These are phyloP conservation scores for Globisporangium mamillatum DNA, from an alignment of 352 stramenopile genomes.

Conservation along the genomic window DNA sequence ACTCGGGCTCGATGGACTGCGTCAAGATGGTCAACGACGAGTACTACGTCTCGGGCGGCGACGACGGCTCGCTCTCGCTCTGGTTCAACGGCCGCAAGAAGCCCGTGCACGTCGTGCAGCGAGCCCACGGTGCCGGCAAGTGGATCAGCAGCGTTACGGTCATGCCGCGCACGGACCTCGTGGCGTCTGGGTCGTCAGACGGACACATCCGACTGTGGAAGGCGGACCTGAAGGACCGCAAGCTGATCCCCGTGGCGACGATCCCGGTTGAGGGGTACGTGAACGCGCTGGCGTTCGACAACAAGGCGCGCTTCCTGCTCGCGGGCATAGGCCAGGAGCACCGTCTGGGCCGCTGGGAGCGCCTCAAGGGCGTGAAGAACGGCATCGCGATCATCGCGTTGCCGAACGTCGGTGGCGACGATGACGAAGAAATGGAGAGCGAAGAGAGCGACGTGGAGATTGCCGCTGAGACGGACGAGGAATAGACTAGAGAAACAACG, in stretches of 20 bases:
- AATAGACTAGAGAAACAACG: slow-evolving; percentile 18
- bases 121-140: slow-evolving; percentile 85
- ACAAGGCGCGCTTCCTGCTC: slow-evolving; percentile 86
- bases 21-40: slow-evolving; percentile 91
- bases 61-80: slow-evolving; percentile 88
- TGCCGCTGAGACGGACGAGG: slow-evolving; percentile 20
- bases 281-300: slow-evolving; percentile 71
- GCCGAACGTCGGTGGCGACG: slow-evolving; percentile 50
- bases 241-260: slow-evolving; percentile 59
- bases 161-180: slow-evolving; percentile 87
- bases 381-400: slow-evolving; percentile 88
- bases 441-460: slow-evolving; percentile 31
- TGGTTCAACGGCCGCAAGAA: slow-evolving; percentile 95
- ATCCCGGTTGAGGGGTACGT: slow-evolving; percentile 76
- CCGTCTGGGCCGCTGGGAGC: slow-evolving; percentile 90
- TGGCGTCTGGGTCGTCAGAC: slow-evolving; percentile 89
- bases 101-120: slow-evolving; percentile 73
- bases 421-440: slow-evolving; percentile 14
- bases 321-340: slow-evolving; percentile 91
- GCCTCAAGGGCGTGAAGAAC: slow-evolving; percentile 86
- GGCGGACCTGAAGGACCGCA: slow-evolving; percentile 69
- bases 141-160: slow-evolving; percentile 91
- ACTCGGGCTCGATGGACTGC: slow-evolving; percentile 90
- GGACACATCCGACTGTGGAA: slow-evolving; percentile 92
- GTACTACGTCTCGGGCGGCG: slow-evolving; percentile 91